phyloP scores from a whole-genome alignment of 169 alveolate genomes.

The Eimeria maxima region DNA sequence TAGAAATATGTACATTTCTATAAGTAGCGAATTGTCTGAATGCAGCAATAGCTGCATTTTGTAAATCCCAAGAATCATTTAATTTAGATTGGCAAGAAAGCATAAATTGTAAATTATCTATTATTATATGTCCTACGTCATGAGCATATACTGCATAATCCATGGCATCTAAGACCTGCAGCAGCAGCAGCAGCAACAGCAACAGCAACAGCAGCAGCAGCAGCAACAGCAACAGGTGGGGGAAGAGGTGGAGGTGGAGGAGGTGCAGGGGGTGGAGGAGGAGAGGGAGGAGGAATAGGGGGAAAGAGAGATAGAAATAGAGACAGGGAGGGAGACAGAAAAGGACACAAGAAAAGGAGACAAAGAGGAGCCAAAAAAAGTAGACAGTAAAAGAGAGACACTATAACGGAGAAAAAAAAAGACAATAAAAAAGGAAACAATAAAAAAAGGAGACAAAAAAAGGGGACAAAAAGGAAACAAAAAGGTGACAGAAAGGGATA shows the following conservation, averaged over 20 bases:
- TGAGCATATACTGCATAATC: slow-evolving; percentile 96
- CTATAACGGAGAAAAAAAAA: neutral
- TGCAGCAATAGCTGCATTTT: slow-evolving; percentile 94
- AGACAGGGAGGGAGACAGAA: too few relatives aligned
- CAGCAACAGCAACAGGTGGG: too few relatives aligned
- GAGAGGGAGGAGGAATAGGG: neutral
- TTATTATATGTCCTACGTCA: slow-evolving; percentile 95
- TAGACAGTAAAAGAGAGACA: neutral
- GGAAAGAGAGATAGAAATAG: neutral
- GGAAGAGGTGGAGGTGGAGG: too few relatives aligned
- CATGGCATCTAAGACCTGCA: slow-evolving; percentile 94
- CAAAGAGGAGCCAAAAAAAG: too few relatives aligned
- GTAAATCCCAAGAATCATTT: slow-evolving; percentile 92
- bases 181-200: neutral
- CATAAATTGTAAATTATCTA: slow-evolving; percentile 97
- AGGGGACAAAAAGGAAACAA: too few relatives aligned
- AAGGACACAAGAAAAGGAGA: too few relatives aligned
- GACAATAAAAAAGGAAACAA: neutral
- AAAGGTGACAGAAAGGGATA: too few relatives aligned
- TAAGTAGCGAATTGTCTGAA: slow-evolving; percentile 95
- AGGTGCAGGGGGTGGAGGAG: neutral
- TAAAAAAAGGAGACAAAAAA: neutral
- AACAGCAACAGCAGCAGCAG: neutral
- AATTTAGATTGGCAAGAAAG: slow-evolving; percentile 92
- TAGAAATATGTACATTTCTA: slow-evolving; percentile 94